Conservation (phyloP, 768 basidiomycete genomes). For the Hebeloma cylindrosporum region DNA sequence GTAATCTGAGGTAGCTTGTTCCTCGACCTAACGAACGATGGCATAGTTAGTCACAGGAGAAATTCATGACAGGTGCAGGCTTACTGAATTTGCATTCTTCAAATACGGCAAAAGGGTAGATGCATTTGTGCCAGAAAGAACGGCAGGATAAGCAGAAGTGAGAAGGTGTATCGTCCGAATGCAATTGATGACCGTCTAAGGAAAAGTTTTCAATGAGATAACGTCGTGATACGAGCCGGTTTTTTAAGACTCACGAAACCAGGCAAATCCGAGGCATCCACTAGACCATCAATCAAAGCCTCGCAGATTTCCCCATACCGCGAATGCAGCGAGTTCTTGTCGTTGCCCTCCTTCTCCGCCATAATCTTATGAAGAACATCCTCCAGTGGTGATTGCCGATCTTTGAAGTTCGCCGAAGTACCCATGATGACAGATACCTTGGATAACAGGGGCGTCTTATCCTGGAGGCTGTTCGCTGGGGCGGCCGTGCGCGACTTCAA, state of each 20-base stretch:
- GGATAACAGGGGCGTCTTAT: conserved; percentile 54
- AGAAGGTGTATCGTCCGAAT: conserved; percentile 85
- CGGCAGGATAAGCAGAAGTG: conserved; percentile 75
- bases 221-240: not conserved
- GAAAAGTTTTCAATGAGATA: conserved; percentile 2
- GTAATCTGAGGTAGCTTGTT: conserved; percentile 81
- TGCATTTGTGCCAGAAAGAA: conserved; percentile 83
- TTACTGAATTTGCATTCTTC: conserved; percentile 75
- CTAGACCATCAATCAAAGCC: conserved; percentile 80
- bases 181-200: conserved; percentile 78
- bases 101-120: conserved; percentile 88
- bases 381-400: conserved; percentile 81
- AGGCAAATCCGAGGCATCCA: conserved; percentile 80
- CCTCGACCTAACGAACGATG: conserved; percentile 59
- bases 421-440: conserved; percentile 86
- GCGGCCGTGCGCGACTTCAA: conserved; percentile 37
- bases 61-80: conserved; percentile 15
- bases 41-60: not conserved
- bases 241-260: conserved; percentile 58
- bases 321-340: conserved; percentile 53
- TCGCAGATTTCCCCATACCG: conserved; percentile 85
- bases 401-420: conserved; percentile 78
- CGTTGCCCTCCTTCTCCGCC: conserved; percentile 60
- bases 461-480: conserved; percentile 34
- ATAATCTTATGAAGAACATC: conserved; percentile 84